A percentile compares a stretch with the other conserved stretches of the same genome.
These are phyloP conservation scores for Cladophialophora bantiana DNA, from an alignment of 2,329 filamentous ascomycete genomes.

Conservation along the genomic window DNA sequence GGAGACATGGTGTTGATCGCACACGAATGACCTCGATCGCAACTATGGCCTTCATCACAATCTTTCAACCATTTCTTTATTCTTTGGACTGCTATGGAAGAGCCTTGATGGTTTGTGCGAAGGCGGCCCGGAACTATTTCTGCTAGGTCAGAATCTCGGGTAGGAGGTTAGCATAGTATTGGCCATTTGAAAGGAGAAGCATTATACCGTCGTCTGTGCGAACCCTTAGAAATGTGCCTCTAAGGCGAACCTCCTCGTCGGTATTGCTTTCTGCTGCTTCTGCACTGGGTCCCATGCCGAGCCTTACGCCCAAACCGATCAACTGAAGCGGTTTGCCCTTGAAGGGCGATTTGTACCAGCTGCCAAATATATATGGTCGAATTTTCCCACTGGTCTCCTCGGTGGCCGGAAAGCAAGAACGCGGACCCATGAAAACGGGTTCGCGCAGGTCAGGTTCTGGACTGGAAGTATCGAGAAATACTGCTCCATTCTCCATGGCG, in stretches of 20 bases:
- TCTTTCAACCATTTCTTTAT: not conserved
- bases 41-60: not conserved
- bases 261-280: not conserved
- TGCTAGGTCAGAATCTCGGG: not conserved
- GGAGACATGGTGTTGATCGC: not conserved
- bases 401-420: not conserved
- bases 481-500: not conserved
- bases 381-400: not conserved
- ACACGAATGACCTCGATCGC: constrained; percentile 1
- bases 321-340: not conserved
- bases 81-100: not conserved
- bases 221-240: not conserved
- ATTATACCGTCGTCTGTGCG: not conserved
- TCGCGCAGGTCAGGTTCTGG: not conserved
- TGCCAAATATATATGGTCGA: not conserved
- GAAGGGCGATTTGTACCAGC: constrained; percentile 5
- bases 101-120: not conserved
- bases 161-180: not conserved
- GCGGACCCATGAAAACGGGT: not conserved
- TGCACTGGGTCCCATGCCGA: not conserved
- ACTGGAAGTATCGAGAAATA: not conserved
- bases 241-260: not conserved
- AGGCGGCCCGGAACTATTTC: not conserved
- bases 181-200: not conserved
- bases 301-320: not conserved